Conservation (phyloP, 192 early-diverging fungal species). For the Phycomyces nitens region DNA sequence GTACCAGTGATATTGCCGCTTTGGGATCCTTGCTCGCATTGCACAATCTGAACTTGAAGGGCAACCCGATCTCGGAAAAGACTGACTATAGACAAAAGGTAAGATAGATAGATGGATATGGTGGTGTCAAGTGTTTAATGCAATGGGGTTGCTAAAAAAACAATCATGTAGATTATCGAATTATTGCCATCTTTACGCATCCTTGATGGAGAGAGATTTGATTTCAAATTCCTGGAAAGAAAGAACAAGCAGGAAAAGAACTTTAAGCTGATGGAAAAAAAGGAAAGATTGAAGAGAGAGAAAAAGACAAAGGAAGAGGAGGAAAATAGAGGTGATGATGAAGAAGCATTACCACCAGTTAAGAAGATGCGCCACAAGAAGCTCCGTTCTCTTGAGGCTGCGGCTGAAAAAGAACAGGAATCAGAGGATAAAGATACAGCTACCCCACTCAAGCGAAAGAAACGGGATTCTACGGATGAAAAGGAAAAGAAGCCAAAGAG, state of each 20-base stretch:
- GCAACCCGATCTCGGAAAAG: slow-evolving; percentile 56
- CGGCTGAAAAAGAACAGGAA: slow-evolving; percentile 15
- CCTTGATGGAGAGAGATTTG: slow-evolving; percentile 73
- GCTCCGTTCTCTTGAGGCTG: slow-evolving; percentile 9
- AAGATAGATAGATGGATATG: slow-evolving; percentile 5
- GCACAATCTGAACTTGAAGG: slow-evolving; percentile 68
- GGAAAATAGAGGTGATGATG: slow-evolving; percentile 22
- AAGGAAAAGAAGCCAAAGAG: neutral
- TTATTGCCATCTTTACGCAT: slow-evolving; percentile 63
- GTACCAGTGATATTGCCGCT: slow-evolving; percentile 47
- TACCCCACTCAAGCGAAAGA: neutral
- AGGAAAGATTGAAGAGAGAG: slow-evolving; percentile 35
- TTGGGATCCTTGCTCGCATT: slow-evolving; percentile 50
- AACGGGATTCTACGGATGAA: neutral
- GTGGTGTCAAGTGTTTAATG: neutral
- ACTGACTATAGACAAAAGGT: slow-evolving; percentile 56
- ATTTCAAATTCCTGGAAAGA: slow-evolving; percentile 64
- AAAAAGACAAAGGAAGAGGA: slow-evolving; percentile 49
- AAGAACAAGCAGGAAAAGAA: slow-evolving; percentile 58
- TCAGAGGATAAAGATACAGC: neutral
- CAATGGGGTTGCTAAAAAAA: neutral
- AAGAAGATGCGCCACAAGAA: slow-evolving; percentile 15
- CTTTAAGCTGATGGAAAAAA: slow-evolving; percentile 38
- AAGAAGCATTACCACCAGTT: slow-evolving; percentile 18
- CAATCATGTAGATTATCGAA: slow-evolving; percentile 42